Base-by-base conservation (phyloP, 139 green algal species). In the Coelastrella sp. region DNA sequence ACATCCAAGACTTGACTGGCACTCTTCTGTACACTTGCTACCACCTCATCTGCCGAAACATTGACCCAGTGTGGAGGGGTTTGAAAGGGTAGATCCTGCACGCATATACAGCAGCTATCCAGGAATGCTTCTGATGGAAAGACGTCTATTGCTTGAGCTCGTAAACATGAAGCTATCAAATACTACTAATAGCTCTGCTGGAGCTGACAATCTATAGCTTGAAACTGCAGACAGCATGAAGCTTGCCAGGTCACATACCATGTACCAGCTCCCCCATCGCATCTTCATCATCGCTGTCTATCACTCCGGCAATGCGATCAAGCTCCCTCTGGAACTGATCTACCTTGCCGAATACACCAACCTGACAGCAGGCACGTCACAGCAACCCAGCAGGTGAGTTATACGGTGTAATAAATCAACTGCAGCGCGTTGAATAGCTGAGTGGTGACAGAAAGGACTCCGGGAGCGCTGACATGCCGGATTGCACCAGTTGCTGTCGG, bases 321-420 rank as follows among this genome's bases (percentile, higher is more conserved):
- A 99, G 91, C 85, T 99, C 96, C 16, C 71, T 84, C 93, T 99
- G 97, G 78, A 99, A 95, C 54, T 93, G 81, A 3, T 96, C 92
- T 19, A 98, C 97, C 60, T 94, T 93, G 8, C 97, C 98, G 89
- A 99, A 95, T 57, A 99, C 92, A 11, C 97, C 98, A 13, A 99
- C 96, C 92, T 98, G 96, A 14, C 5, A 20, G 7, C 5, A 73
- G 6, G 80, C 19, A 56, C 6, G 20, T 14, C 14, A 74, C 54
- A 64, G 4, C 47, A 84, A 87, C 64, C 64, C 61, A 64, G 61
- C 61, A 64, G 23, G 11, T 71, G 61, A 71, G 0, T 71, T 3
- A 71, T 0, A 1, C 61, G 0, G 32, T 47, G 32, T 47, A 47
- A 47, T 47, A 47, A 0, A 47, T 1, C 17, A 22, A 57, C 20